Evolutionary conservation across 257 asterid species (phyloP), one percentile per base, ranked within the genome.

Genomic region (Solanum rostratum): DNA sequence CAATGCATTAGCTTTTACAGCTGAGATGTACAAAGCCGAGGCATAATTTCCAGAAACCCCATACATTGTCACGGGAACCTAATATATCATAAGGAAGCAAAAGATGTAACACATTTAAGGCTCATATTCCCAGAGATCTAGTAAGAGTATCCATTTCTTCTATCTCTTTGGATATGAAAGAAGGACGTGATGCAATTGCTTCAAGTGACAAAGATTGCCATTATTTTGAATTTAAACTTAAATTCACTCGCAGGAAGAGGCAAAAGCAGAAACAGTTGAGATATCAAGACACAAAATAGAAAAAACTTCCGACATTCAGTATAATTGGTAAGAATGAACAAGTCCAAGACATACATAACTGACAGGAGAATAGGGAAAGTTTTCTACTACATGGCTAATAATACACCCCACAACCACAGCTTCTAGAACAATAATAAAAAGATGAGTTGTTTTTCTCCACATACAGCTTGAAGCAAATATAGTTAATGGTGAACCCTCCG

Each of bases 41-140:
- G 98, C 98, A 90, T 97, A 97, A 91, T 97, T 95, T 85, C 97
- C 98, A 88, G 96, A 91, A 55, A 89, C 92, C 20, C 98, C 99
- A 86, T 86, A 97, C 97, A 95, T 84, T 7, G 90, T 89, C 87
- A 97, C 13, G 4, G 98, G 99, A 84, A 96, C 96, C 99, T 94
- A 88, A 83, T 86, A 84, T 79, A 76, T 81, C 70, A 81, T 22
- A 37, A 10, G 60, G 45, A 73, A 65, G 29, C 39, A 66, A 84
- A 39, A 62, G 85, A 60, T 6, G 66, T 74, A 84, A 85, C 68
- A 87, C 9, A 86, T 46, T 19, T 33, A 86, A 12, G 50, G n/a
- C 74, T 66, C 22, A 11, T 52, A 54, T 24, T 19, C 52, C 71
- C n/a, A n/a, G 68, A 24, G 55, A 11, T 29, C 2, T 29, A 6